A percentile compares a stretch with the other conserved stretches of the same genome.
Conservation (phyloP, 73 alveolate species). For the Tetrahymena malaccensis region DNA sequence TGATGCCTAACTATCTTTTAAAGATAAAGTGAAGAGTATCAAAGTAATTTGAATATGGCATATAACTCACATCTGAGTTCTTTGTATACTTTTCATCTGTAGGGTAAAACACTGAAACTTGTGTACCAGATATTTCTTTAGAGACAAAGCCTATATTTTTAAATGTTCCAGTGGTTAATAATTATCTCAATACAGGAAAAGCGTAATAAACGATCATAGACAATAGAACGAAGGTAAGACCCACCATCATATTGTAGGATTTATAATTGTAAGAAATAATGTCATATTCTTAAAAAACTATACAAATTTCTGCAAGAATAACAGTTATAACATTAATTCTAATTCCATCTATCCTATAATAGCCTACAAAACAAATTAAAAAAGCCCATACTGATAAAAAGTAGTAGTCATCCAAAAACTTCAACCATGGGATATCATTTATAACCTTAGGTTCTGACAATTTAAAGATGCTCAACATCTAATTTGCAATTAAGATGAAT, state of each 20-base stretch:
- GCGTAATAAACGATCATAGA: neutral
- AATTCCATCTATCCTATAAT: neutral
- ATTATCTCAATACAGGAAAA: neutral
- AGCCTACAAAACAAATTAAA: neutral
- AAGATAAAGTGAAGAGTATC: neutral
- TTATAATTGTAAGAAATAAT: neutral
- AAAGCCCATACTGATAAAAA: neutral
- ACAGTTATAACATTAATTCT: neutral
- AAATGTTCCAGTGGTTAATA: neutral
- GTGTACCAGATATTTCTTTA: neutral
- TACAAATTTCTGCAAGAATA: neutral
- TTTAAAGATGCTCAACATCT: neutral
- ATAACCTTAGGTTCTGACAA: neutral
- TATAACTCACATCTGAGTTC: neutral
- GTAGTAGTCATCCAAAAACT: neutral
- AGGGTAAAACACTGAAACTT: neutral
- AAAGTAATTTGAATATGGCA: neutral
- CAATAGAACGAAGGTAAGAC: neutral
- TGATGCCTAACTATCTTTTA: neutral
- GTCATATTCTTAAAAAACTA: neutral
- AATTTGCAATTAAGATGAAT: neutral
- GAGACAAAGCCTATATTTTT: neutral
- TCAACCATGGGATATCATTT: neutral
- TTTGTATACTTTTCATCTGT: neutral
- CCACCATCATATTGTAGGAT: neutral